Evolutionary conservation across 345 rosid genomes (phyloP).

Genomic region (Zanthoxylum bungeanum): DNA sequence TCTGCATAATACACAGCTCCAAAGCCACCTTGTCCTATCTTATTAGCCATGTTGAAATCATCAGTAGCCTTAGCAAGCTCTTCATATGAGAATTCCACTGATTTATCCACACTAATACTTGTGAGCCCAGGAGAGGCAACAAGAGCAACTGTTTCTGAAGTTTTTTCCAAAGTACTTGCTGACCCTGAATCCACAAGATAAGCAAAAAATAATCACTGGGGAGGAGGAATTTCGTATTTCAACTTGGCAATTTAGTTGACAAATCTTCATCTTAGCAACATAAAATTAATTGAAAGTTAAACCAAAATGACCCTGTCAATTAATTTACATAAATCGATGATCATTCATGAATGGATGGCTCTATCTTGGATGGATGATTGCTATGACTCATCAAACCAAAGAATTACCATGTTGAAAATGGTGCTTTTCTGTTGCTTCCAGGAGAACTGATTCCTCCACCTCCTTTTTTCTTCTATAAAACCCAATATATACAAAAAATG

Average conservation of each 20-base stretch:
- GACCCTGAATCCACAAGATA: constrained; percentile 10
- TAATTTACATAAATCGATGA: too few relatives aligned
- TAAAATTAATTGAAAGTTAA: neutral
- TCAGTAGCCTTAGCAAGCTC: constrained; percentile 88
- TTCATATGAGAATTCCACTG: constrained; percentile 83
- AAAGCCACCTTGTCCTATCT: constrained; percentile 94
- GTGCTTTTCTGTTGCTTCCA: constrained; percentile 21
- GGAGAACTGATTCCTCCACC: constrained; percentile 15
- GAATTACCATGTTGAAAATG: constrained; percentile 21
- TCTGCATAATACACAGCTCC: constrained; percentile 89
- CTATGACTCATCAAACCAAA: neutral
- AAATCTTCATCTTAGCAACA: neutral
- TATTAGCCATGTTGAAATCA: constrained; percentile 69
- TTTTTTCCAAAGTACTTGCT: constrained; percentile 16
- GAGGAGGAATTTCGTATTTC: neutral
- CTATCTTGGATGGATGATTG: neutral
- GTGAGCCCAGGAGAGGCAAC: constrained; percentile 25
- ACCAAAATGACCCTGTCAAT: neutral
- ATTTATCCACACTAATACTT: constrained; percentile 73
- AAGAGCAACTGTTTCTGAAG: constrained; percentile 21
- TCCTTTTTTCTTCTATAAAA: constrained; percentile 25
- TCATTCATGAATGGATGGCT: neutral
- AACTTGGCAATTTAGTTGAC: neutral
- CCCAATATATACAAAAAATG: constrained; percentile 15
- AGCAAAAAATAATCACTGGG: neutral